Evolutionary conservation across 1,284 basidiomycete species (phyloP), one percentile per base, ranked within the genome.

Genomic region (Thecaphora thlaspeos): DNA sequence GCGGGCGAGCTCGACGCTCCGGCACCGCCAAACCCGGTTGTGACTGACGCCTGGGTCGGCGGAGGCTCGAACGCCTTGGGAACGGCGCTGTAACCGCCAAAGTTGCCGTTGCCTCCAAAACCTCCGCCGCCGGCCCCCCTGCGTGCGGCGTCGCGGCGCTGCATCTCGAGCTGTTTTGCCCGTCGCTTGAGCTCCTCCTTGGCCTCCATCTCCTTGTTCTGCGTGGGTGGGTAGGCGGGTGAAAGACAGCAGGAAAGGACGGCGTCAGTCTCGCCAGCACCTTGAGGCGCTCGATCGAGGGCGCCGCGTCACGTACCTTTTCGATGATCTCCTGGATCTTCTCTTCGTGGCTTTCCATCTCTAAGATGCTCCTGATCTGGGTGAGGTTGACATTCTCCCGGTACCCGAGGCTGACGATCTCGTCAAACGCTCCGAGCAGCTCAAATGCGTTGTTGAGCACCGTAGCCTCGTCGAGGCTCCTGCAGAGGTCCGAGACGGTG

Each of bases 291-390:
- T n/a, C n/a, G n/a, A n/a, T n/a, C n/a, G n/a, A n/a, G n/a, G n/a
- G n/a, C n/a, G n/a, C n/a, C n/a, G n/a, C n/a, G n/a, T n/a, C n/a
- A 30, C 28, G 28, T 73, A 91, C 90, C 78, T 89, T 83, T 19
- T 92, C 90, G 70, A 98, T 99, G 79, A 98, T 98, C 73, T 98
- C 95, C 78, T 98, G 93, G 63, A 99, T 97, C 82, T 96, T 97
- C 81, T 99, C 95, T 79, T 98, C 95, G 80, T 99, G 95, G 80
- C 88, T 91, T 82, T 98, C 95, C 88, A 96, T 97, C 82, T 97
- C 95, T 67, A 98, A 81, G 37, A 95, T 87, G 72, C 84, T 94
- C 68, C 90, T 83, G 41, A 98, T 90, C 79, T 97, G 93, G 79
- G 88, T 86, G 43, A 98, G 80, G 74, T 88, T 91, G 48, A 96